Conservation (phyloP, 2,329 filamentous ascomycete genomes). For the Penicillium sclerotigenum region DNA sequence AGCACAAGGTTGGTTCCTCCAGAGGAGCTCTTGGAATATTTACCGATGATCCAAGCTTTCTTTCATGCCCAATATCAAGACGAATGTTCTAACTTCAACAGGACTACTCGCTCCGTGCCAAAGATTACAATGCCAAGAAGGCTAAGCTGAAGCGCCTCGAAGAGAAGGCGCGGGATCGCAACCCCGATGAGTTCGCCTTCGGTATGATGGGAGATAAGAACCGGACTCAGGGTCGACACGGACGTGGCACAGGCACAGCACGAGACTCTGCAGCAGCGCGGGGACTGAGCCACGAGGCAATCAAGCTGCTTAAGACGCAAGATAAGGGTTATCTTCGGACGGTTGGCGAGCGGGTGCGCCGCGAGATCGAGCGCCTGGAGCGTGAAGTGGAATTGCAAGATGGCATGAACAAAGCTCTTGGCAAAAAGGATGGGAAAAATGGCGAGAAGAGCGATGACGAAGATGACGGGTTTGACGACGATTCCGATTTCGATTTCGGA, state of each 20-base stretch:
- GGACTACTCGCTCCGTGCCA: constrained; percentile 64
- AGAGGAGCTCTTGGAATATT: background rate
- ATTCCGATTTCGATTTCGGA: constrained; percentile 23
- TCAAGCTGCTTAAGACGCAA: constrained; percentile 64
- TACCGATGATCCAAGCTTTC: background rate
- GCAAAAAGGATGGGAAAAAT: constrained; percentile 20
- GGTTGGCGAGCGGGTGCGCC: constrained; percentile 54
- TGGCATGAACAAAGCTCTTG: constrained; percentile 34
- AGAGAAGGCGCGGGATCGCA: constrained; percentile 59
- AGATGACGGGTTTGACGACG: constrained; percentile 23
- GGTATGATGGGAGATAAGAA: constrained; percentile 58
- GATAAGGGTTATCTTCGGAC: constrained; percentile 61
- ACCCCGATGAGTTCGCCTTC: constrained; percentile 66
- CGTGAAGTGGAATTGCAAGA: constrained; percentile 44
- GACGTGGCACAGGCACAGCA: constrained; percentile 32
- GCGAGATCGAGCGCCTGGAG: constrained; percentile 52
- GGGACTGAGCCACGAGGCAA: constrained; percentile 55
- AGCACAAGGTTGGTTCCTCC: constrained; percentile 68
- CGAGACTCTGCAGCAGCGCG: constrained; percentile 42
- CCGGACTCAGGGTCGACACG: constrained; percentile 42
- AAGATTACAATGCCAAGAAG: constrained; percentile 62
- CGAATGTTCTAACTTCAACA: constrained; percentile 21
- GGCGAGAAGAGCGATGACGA: constrained; percentile 22
- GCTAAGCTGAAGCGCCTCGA: constrained; percentile 57
- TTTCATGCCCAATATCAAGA: background rate